phyloP scores from a whole-genome alignment of 495 filamentous ascomycete genomes.

The Beverwykella pulmonaria region DNA sequence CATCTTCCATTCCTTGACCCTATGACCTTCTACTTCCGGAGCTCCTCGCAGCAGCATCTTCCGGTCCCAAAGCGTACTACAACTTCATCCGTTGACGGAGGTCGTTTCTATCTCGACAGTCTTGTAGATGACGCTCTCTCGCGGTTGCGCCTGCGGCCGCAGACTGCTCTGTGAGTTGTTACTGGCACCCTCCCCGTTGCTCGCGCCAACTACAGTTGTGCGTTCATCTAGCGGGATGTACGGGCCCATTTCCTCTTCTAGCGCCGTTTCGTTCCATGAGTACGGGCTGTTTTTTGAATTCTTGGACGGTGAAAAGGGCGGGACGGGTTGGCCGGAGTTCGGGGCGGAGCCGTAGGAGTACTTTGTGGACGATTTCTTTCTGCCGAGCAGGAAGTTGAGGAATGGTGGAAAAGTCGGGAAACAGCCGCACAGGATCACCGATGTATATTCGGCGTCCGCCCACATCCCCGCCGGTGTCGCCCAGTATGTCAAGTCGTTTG shows the following conservation, averaged over 20 bases:
- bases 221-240: not conserved
- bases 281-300: not conserved
- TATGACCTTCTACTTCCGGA: too few relatives aligned
- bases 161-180: not conserved
- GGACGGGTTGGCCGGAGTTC: not conserved
- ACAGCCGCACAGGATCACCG: conserved; percentile 10
- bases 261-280: not conserved
- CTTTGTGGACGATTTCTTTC: not conserved
- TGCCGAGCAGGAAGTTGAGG: conserved; percentile 5
- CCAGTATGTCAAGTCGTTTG: conserved; percentile 4
- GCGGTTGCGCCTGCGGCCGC: not conserved
- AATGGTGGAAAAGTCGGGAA: conserved; percentile 16
- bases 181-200: not conserved
- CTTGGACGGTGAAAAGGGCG: not conserved
- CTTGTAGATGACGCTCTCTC: not conserved
- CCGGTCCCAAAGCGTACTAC: too few relatives aligned
- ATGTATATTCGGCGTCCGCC: conserved; percentile 13
- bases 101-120: not conserved
- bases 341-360: not conserved
- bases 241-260: not conserved
- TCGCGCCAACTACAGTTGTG: not conserved
- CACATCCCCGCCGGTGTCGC: conserved; percentile 10
- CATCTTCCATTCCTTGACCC: too few relatives aligned
- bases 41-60: too few relatives aligned
- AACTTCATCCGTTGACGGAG: not conserved